Evolutionary conservation across 306 rosid species (phyloP).

Genomic region (Prunus campanulata): DNA sequence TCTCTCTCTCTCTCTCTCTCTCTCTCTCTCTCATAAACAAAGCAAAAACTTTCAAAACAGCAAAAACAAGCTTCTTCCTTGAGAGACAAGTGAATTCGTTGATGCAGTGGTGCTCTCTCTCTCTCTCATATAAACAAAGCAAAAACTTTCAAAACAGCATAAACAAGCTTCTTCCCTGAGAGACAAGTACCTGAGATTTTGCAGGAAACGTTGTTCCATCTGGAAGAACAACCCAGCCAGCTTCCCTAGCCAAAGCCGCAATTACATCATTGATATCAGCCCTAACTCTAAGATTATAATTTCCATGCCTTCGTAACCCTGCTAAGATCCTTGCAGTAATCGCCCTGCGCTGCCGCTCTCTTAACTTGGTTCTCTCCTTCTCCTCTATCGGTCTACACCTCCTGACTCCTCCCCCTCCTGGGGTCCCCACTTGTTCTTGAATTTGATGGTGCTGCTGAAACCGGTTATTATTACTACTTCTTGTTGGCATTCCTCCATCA

Average conservation of each 20-base stretch:
- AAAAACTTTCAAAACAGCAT: background rate
- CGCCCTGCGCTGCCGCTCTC: slow-evolving; percentile 98
- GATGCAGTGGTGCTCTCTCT: background rate
- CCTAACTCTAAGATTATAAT: slow-evolving; percentile 94
- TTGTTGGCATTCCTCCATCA: slow-evolving; percentile 62
- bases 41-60: background rate
- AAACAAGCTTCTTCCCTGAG: slow-evolving; percentile 13
- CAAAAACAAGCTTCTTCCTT: slow-evolving; percentile 7
- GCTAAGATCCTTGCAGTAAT: slow-evolving; percentile 96
- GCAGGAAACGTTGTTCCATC: slow-evolving; percentile 95
- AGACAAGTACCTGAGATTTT: slow-evolving; percentile 71
- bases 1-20: background rate
- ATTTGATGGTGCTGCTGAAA: slow-evolving; percentile 61
- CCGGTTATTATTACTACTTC: slow-evolving; percentile 42
- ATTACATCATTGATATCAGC: slow-evolving; percentile 98
- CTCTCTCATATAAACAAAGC: background rate
- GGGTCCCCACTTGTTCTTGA: slow-evolving; percentile 72
- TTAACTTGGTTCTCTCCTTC: slow-evolving; percentile 94
- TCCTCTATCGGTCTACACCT: slow-evolving; percentile 91
- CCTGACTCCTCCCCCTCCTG: slow-evolving; percentile 71
- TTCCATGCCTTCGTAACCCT: slow-evolving; percentile 95
- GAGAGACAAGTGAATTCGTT: background rate
- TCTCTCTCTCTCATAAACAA: background rate
- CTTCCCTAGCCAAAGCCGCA: slow-evolving; percentile 93
- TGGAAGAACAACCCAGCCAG: slow-evolving; percentile 99